Base-by-base conservation (phyloP, 2,329 filamentous ascomycete genomes). In the Microsporum canis region DNA sequence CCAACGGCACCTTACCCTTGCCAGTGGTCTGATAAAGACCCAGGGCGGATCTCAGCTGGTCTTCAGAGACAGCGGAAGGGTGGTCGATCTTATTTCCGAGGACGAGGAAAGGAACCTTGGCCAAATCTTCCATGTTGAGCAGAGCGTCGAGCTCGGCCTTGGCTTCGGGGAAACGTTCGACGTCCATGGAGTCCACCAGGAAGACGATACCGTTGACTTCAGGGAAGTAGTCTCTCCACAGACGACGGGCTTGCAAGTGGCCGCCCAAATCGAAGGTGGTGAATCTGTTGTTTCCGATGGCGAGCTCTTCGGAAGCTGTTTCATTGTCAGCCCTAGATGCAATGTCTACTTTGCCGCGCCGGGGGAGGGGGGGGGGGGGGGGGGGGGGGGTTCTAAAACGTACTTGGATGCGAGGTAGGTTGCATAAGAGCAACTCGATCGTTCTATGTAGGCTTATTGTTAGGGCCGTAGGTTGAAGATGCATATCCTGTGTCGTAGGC, bases 81-180 rank as follows among this genome's bases (percentile, higher is more conserved):
- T 97, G 91, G 76, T 99, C 94, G 76, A 99, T 99, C 85, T 99
- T 99, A 85, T 99, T 99, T 69, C 94, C 94, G 65, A 99, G 84
- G 69, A 99, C 85, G 64, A 97, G 84, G 76, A 97, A 97, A 60
- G 94, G 94, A 6, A 96, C 94, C 82, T 95, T 96, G 74, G 85
- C 80, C 43, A 99, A 84, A 74, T 97, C 92, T 79, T 99, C 94
- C 92, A 99, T 96, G 65, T 89, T 86, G 68, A 99, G 83, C 59
- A 97, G 88, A 60, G 89, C 91, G 72, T 99, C 94, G 65, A 99
- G 88, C 80, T 99, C 94, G 70, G 88, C 92, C 81, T 97, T 97
- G 72, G 91, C 88, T 80, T 99, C 94, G 70, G 82, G 75, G 75
- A 99, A 89, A 68, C 94, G 90, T 79, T 97, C 92, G 77, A 90